Evolutionary conservation across 2,329 filamentous ascomycete genomes (phyloP).

Genomic region (Pezicula carpinea): DNA sequence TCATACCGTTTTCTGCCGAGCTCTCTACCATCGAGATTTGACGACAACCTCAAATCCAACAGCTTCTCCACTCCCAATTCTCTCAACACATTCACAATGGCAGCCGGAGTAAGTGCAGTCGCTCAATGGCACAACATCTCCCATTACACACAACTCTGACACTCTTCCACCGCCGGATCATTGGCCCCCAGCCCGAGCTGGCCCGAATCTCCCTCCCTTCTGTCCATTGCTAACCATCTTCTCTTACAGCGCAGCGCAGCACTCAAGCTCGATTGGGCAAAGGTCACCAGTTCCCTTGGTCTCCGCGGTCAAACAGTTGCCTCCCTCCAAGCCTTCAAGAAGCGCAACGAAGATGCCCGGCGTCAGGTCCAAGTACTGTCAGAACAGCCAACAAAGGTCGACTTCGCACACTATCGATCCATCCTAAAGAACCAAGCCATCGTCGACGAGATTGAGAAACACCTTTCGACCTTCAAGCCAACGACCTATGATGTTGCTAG

Average conservation of each 20-base stretch:
- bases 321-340: conserved; percentile 95
- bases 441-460: conserved; percentile 95
- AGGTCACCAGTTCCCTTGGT: conserved; percentile 88
- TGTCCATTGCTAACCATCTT: conserved; percentile 20
- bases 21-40: conserved; percentile 5
- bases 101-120: conserved; percentile 54
- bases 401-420: conserved; percentile 90
- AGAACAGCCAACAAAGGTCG: conserved; percentile 79
- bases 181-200: conserved; percentile 6
- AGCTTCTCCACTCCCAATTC: conserved; percentile 47
- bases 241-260: conserved; percentile 83
- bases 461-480: conserved; percentile 88
- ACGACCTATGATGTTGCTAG: conserved; percentile 85
- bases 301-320: conserved; percentile 91
- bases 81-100: conserved; percentile 55
- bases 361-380: conserved; percentile 83
- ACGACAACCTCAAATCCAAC: conserved; percentile 30
- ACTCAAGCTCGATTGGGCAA: conserved; percentile 98
- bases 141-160: background rate
- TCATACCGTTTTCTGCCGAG: conserved; percentile 2
- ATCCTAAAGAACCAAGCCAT: conserved; percentile 94
- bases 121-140: conserved; percentile 21
- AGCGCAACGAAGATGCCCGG: conserved; percentile 98
- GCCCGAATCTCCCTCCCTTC: conserved; percentile 14
- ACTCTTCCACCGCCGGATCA: background rate